phyloP scores from a whole-genome alignment of 2,329 filamentous ascomycete species.

The Stachybotrys elegans region DNA sequence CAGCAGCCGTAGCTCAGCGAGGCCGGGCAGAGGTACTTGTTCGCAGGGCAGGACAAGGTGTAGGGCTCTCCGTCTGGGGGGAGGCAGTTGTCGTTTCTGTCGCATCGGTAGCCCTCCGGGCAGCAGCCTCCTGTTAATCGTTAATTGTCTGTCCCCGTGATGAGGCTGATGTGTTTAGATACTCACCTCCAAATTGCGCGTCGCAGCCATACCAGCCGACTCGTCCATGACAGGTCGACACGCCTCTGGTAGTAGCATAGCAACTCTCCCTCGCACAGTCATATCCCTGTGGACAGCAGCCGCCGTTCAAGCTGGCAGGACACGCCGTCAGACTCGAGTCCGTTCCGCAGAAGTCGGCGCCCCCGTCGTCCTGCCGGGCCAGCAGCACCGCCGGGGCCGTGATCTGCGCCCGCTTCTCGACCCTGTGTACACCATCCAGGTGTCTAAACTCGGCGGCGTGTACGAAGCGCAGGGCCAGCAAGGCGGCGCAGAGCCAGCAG shows the following conservation, averaged over 20 bases:
- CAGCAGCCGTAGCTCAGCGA: conserved; percentile 51
- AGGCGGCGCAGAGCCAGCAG: conserved; percentile 13
- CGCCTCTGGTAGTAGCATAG: conserved; percentile 38
- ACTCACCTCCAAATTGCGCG: conserved; percentile 27
- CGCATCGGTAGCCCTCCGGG: conserved; percentile 40
- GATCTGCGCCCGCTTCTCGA: conserved; percentile 21
- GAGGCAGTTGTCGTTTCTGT: conserved; percentile 31
- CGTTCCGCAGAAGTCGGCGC: conserved; percentile 16
- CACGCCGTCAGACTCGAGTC: conserved; percentile 26
- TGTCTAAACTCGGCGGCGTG: conserved; percentile 21
- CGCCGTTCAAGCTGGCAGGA: conserved; percentile 33
- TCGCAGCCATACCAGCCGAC: conserved; percentile 36
- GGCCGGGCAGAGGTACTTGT: conserved; percentile 43
- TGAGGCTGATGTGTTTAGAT: conserved; percentile 7
- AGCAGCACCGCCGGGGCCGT: conserved; percentile 13
- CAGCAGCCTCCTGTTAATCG: conserved; percentile 35
- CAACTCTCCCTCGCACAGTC: conserved; percentile 43
- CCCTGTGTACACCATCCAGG: conserved; percentile 24
- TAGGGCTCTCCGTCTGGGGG: conserved; percentile 36
- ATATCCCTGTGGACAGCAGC: conserved; percentile 44
- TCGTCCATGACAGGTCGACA: conserved; percentile 30
- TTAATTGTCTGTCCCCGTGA: neutral
- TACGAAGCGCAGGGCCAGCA: conserved; percentile 12
- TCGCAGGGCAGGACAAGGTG: conserved; percentile 36
- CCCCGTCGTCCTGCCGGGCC: conserved; percentile 9